phyloP scores from a whole-genome alignment of 345 rosid species.

The Sonneratia alba region DNA sequence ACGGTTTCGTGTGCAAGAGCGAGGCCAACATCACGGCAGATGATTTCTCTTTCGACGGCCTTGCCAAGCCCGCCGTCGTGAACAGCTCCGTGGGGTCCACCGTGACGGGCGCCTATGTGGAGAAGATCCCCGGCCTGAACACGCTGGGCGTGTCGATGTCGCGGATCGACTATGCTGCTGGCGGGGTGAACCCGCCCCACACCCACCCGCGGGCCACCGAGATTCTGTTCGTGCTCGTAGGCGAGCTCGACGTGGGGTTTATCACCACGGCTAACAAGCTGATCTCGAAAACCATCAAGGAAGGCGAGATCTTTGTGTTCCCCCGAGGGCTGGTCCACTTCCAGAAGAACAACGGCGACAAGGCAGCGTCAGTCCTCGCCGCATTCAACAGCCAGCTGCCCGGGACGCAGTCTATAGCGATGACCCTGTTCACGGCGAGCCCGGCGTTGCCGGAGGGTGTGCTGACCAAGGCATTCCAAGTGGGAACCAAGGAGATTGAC shows the following conservation, averaged over 20 bases:
- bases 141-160: slow-evolving; percentile 52
- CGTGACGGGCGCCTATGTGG: slow-evolving; percentile 47
- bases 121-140: slow-evolving; percentile 55
- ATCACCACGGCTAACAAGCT: slow-evolving; percentile 53
- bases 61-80: slow-evolving; percentile 35
- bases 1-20: slow-evolving; percentile 54
- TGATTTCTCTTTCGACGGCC: slow-evolving; percentile 51
- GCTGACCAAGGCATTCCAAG: slow-evolving; percentile 49
- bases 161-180: slow-evolving; percentile 43
- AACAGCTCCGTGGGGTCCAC: slow-evolving; percentile 44
- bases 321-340: slow-evolving; percentile 61
- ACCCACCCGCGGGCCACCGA: slow-evolving; percentile 70
- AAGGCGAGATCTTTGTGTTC: slow-evolving; percentile 49
- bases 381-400: slow-evolving; percentile 64
- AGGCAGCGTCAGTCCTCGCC: slow-evolving; percentile 31
- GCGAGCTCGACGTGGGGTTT: slow-evolving; percentile 53
- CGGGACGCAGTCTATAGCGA: slow-evolving; percentile 42
- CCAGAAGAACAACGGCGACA: slow-evolving; percentile 47
- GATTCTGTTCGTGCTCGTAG: slow-evolving; percentile 46
- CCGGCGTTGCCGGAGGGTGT: slow-evolving; percentile 52
- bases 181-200: slow-evolving; percentile 58
- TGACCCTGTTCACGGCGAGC: slow-evolving; percentile 29
- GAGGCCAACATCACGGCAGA: slow-evolving; percentile 34
- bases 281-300: slow-evolving; percentile 34
- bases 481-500: slow-evolving; percentile 46